These are phyloP conservation scores for Chionographis japonica DNA, from an alignment of 106 monocot genomes.

Conservation along the genomic window DNA sequence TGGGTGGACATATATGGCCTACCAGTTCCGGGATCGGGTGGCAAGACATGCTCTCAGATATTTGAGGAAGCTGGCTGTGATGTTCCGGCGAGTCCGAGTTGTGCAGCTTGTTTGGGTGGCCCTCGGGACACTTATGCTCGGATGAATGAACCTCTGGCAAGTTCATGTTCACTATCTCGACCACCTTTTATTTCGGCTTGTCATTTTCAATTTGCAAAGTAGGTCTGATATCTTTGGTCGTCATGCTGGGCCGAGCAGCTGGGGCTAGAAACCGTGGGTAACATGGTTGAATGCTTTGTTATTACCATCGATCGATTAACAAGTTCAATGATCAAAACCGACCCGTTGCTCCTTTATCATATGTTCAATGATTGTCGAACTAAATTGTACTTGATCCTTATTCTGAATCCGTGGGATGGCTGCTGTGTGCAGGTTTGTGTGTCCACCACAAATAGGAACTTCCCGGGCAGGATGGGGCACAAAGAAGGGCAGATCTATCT, in stretches of 20 bases:
- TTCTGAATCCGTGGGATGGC: neutral
- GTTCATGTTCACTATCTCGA: neutral
- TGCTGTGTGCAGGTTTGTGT: conserved; percentile 60
- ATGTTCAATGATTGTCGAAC: too few species aligned
- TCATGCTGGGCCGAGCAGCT: too few species aligned
- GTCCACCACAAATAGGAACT: conserved; percentile 85
- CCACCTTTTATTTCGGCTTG: too few species aligned
- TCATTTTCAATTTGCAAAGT: too few species aligned
- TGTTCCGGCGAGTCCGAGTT: conserved; percentile 68
- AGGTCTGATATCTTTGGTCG: too few species aligned
- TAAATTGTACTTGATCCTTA: too few species aligned
- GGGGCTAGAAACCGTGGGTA: too few species aligned
- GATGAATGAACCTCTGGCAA: conserved; percentile 73
- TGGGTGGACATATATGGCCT: conserved; percentile 85
- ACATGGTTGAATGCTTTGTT: too few species aligned
- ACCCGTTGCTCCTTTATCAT: too few species aligned
- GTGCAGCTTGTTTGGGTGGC: conserved; percentile 88
- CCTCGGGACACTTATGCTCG: conserved; percentile 81
- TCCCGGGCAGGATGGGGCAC: conserved; percentile 90
- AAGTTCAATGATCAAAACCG: too few species aligned
- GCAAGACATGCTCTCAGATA: conserved; percentile 90
- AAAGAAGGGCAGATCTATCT: conserved; percentile 92
- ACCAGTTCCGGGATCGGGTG: conserved; percentile 81
- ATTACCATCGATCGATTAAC: too few species aligned
- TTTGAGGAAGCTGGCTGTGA: conserved; percentile 94